Base-by-base conservation (phyloP, 805 yeast genomes). In the Wickerhamiella azyma region DNA sequence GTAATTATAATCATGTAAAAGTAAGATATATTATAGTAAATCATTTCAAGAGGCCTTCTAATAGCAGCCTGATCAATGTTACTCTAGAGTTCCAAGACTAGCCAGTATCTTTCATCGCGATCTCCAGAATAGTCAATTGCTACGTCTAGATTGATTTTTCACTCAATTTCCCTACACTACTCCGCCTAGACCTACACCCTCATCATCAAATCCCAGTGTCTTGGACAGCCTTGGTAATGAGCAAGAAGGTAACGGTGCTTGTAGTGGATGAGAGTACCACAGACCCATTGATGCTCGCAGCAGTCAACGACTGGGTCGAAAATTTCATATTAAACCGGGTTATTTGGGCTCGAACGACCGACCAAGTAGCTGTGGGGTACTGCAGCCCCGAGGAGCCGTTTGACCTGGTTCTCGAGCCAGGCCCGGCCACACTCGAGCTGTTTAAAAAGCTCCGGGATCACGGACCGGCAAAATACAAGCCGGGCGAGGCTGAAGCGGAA, bases 351-450 rank as follows among this genome's bases (percentile, higher is more conserved):
- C 44, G 52, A 7, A 45, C 42, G 19, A 47, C 48, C 10, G 49
- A 50, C 26, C 43, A 38, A 14, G 44, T 43, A 2, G 50, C 46
- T 6, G 48, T 45, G 8, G 33, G 42, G 29, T 30, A 35, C n/a
- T 47, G 46, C 24, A 30, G 39, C 29, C 37, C 41, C 21, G 18
- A 18, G 17, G 28, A 26, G 10, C 16, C 16, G 2, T 9, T 30
- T 21, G 35, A 41, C 21, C 7, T 13, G 26, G 16, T 35, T 2
- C 5, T 36, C 6, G 29, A 3, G 18, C 37, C 36, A 2, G 30
- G 16, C 19, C 13, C 11, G 2, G 37, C 17, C 1, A 71, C 70
- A 1, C 52, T 66, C n/a, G 63, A 60, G 13, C 49, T 62, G 37
- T 62, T 69, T 50, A 37, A 29, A 18, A 41, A 39, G 14, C 51